Percentiles rank a stretch among this genome's conserved stretches.
Conservation (phyloP, 2,329 filamentous ascomycete species). For the Aspergillus pseudoviridinutans region DNA sequence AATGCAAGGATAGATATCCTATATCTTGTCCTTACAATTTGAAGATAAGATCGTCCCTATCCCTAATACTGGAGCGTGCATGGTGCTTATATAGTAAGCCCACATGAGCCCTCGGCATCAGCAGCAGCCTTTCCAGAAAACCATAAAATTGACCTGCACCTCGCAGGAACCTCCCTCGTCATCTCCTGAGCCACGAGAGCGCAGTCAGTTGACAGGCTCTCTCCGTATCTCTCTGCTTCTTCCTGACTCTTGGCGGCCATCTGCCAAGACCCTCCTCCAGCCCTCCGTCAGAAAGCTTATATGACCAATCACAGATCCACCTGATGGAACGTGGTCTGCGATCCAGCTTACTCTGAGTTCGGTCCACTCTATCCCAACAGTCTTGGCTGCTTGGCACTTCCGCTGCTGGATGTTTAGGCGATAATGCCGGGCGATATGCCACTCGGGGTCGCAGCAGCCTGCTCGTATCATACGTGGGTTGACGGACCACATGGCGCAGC, state of each 20-base stretch:
- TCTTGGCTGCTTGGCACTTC: not conserved
- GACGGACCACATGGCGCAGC: not conserved
- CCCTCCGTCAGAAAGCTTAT: not conserved
- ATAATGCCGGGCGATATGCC: not conserved
- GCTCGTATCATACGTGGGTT: not conserved
- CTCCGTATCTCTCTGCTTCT: not conserved
- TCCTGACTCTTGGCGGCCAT: not conserved
- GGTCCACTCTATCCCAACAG: not conserved
- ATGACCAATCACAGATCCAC: constrained; percentile 4
- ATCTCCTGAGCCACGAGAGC: not conserved
- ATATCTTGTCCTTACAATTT: not conserved
- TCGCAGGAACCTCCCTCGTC: not conserved
- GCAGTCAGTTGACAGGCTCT: not conserved
- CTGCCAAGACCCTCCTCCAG: constrained; percentile 2
- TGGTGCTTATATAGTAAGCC: constrained; percentile 6
- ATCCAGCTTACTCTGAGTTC: not conserved
- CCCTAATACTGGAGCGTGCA: not conserved
- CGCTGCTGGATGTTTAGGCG: not conserved
- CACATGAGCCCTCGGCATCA: not conserved
- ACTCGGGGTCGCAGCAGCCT: not conserved
- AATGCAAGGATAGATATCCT: not conserved
- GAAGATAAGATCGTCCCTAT: not conserved
- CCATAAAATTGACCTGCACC: not conserved
- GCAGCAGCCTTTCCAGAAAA: not conserved
- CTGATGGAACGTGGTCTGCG: constrained; percentile 3